A percentile compares a stretch with the other conserved stretches of the same genome.
phyloP scores from a whole-genome alignment of 257 asterid genomes.

The Galeopsis tetrahit region DNA sequence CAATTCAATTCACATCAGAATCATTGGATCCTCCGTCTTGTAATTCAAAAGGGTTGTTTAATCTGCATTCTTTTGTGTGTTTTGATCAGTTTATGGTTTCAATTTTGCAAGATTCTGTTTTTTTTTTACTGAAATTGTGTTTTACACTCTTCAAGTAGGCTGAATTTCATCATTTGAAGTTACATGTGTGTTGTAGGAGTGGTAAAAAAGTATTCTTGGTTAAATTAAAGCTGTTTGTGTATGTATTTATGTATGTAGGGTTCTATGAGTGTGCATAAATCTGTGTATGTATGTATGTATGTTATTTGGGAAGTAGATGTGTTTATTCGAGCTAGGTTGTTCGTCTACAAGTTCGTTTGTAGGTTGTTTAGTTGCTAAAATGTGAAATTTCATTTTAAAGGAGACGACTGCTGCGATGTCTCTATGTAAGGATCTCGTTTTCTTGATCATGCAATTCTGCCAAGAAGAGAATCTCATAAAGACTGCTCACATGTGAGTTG shows the following conservation, averaged over 20 bases:
- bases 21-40: conserved; percentile 11
- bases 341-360: not conserved
- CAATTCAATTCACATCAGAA: conserved; percentile 14
- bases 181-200: not conserved
- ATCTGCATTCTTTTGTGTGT: conserved; percentile 30
- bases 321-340: not conserved
- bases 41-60: not conserved
- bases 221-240: not conserved
- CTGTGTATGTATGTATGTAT: not conserved
- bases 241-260: not conserved
- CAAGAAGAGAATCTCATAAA: conserved; percentile 64
- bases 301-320: not conserved
- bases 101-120: too few relatives aligned
- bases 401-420: conserved; percentile 39
- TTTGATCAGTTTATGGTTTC: conserved; percentile 18
- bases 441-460: conserved; percentile 74
- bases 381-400: conserved; percentile 22
- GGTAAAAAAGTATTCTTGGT: not conserved
- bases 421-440: conserved; percentile 60
- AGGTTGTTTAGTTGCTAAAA: conserved; percentile 11
- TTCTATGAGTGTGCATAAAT: not conserved
- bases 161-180: conserved; percentile 20
- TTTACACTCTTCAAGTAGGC: too few relatives aligned
- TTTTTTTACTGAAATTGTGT: too few relatives aligned
- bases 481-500: conserved; percentile 71